Evolutionary conservation across 2,329 filamentous ascomycete species (phyloP).

Genomic region (Dryadomyces quercus-mongolicae): DNA sequence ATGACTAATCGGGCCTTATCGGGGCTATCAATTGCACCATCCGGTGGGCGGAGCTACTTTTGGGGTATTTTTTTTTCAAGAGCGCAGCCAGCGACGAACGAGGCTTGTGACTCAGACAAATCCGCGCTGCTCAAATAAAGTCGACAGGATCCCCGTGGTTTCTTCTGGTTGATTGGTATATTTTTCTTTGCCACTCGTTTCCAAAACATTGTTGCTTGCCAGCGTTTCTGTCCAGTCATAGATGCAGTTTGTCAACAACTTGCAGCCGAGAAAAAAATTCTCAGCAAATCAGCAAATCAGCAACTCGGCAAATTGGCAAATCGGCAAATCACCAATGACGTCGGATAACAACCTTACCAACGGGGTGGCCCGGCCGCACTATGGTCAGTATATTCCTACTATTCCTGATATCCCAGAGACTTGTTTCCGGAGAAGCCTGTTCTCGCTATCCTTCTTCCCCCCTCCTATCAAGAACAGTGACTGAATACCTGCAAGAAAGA

Average conservation of each 20-base stretch:
- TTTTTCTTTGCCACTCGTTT: too few relatives aligned
- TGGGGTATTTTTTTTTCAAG: not conserved
- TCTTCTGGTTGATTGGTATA: too few relatives aligned
- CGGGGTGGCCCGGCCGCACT: conserved; percentile 8
- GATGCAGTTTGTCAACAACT: too few relatives aligned
- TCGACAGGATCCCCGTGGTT: too few relatives aligned
- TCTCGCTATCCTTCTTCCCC: not conserved
- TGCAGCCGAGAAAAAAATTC: not conserved
- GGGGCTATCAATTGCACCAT: conserved; percentile 2
- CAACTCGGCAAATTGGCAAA: not conserved
- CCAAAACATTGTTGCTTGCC: too few relatives aligned
- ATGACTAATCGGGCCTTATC: too few relatives aligned
- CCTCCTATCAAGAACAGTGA: conserved; percentile 24
- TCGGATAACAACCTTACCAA: conserved; percentile 5
- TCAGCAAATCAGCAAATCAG: not conserved
- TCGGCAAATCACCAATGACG: conserved; percentile 1
- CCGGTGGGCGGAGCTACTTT: conserved; percentile 1
- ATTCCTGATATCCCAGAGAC: too few relatives aligned
- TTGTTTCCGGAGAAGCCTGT: not conserved
- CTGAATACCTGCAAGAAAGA: conserved; percentile 59
- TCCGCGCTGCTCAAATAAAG: not conserved
- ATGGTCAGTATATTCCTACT: conserved; percentile 10
- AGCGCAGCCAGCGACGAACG: not conserved
- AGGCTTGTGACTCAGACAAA: conserved; percentile 6
- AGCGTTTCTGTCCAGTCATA: too few relatives aligned